Evolutionary conservation across 495 filamentous ascomycete species (phyloP).

Genomic region (Lepraria neglecta): DNA sequence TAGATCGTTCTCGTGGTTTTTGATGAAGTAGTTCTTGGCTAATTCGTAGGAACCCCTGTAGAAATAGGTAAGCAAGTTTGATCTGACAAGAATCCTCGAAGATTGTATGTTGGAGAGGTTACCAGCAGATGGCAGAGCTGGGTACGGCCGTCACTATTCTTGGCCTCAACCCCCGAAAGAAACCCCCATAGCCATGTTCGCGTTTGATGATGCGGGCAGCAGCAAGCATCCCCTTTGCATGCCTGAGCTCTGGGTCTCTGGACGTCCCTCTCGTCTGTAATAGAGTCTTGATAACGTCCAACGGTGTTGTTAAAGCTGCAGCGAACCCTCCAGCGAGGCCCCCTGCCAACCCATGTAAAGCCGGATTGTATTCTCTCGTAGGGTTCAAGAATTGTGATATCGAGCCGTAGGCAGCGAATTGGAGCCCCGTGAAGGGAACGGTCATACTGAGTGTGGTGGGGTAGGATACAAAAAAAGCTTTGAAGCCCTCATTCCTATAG

Average conservation of each 20-base stretch:
- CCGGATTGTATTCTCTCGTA: conserved; percentile 71
- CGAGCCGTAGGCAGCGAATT: conserved; percentile 96
- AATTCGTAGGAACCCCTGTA: conserved; percentile 69
- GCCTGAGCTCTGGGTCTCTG: conserved; percentile 71
- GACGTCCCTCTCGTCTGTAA: conserved; percentile 86
- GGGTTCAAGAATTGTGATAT: conserved; percentile 92
- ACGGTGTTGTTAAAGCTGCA: conserved; percentile 85
- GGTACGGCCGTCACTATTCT: conserved; percentile 95
- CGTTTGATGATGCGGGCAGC: conserved; percentile 77
- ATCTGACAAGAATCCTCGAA: not conserved
- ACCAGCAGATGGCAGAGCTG: conserved; percentile 98
- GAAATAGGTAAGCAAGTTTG: conserved; percentile 56
- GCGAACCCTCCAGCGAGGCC: conserved; percentile 90
- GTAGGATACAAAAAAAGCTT: conserved; percentile 97
- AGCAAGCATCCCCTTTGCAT: conserved; percentile 73
- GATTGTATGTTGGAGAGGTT: conserved; percentile 34
- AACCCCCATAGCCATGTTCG: conserved; percentile 77
- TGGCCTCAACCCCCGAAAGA: conserved; percentile 86
- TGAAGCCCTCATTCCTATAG: conserved; percentile 79
- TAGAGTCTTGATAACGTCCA: conserved; percentile 97
- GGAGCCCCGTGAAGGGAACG: conserved; percentile 90
- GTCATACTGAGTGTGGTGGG: conserved; percentile 98
- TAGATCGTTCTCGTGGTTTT: conserved; percentile 26
- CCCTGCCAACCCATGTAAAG: conserved; percentile 86
- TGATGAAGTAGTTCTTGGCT: conserved; percentile 68